phyloP scores from a whole-genome alignment of 306 rosid genomes.

The Rosa rugosa region DNA sequence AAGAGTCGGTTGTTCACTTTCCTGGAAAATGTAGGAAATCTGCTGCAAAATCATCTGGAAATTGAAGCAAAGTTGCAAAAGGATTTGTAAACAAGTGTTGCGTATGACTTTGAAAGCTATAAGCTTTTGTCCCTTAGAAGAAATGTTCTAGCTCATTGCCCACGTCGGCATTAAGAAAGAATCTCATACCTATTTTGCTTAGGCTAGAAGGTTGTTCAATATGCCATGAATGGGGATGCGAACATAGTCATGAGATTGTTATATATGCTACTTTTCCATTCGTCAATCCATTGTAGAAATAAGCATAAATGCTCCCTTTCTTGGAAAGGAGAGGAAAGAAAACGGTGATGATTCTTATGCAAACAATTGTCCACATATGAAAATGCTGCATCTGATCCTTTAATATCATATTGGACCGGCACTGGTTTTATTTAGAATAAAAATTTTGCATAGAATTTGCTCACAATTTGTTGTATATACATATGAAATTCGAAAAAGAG shows the following conservation, averaged over 20 bases:
- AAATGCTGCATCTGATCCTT: background rate
- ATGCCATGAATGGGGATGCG: background rate
- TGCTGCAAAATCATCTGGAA: background rate
- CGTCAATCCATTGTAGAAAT: background rate
- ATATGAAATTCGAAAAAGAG: too few species aligned
- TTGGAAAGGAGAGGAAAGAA: background rate
- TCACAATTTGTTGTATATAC: background rate
- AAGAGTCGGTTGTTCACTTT: conserved; percentile 2
- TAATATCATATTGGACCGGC: background rate
- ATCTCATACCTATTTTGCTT: conserved; percentile 3
- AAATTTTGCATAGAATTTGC: background rate
- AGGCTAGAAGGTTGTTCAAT: conserved; percentile 6
- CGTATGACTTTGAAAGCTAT: background rate
- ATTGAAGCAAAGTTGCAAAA: background rate
- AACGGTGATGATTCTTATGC: background rate
- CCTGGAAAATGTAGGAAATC: conserved; percentile 11
- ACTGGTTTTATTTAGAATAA: background rate
- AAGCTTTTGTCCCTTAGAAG: background rate
- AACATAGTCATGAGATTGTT: background rate
- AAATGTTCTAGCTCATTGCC: conserved; percentile 1
- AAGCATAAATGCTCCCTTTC: background rate
- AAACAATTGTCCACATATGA: background rate
- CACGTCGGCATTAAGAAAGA: background rate
- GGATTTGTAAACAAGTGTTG: background rate
- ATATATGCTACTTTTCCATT: background rate